Evolutionary conservation across 345 rosid species (phyloP).

Genomic region (Crucihimalaya himalaica): DNA sequence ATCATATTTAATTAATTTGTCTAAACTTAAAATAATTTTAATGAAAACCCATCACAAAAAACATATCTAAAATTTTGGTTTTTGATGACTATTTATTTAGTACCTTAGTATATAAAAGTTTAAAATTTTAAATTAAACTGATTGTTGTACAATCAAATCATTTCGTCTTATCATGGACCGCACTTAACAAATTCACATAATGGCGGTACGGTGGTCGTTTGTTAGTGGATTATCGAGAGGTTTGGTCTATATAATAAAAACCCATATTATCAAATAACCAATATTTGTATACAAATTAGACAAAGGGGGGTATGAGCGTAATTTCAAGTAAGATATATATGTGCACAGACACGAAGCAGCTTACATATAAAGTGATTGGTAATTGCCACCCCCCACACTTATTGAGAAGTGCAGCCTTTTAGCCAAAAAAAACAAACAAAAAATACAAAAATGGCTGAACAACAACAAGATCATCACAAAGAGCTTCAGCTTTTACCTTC

Average conservation of each 20-base stretch:
- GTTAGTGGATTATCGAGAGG: slow-evolving; percentile 24
- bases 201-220: slow-evolving; percentile 36
- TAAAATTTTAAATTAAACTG: not conserved
- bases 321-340: not conserved
- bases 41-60: too few relatives aligned
- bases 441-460: slow-evolving; percentile 27
- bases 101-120: not conserved
- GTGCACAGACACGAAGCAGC: slow-evolving; percentile 38
- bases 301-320: not conserved
- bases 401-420: slow-evolving; percentile 37
- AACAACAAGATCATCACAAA: slow-evolving; percentile 49
- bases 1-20: too few relatives aligned
- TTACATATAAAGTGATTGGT: slow-evolving; percentile 41
- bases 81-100: not conserved
- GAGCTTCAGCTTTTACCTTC: slow-evolving; percentile 88
- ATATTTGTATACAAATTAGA: not conserved
- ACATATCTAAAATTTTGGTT: not conserved
- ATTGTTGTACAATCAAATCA: slow-evolving; percentile 27
- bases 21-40: too few relatives aligned
- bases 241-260: not conserved
- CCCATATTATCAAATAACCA: not conserved
- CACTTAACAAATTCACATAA: slow-evolving; percentile 17
- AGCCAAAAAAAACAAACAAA: slow-evolving; percentile 12
- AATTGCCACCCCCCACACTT: slow-evolving; percentile 32
- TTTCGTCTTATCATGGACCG: slow-evolving; percentile 28